Base-by-base conservation (phyloP, 768 basidiomycete species). In the Sutorius australiensis region DNA sequence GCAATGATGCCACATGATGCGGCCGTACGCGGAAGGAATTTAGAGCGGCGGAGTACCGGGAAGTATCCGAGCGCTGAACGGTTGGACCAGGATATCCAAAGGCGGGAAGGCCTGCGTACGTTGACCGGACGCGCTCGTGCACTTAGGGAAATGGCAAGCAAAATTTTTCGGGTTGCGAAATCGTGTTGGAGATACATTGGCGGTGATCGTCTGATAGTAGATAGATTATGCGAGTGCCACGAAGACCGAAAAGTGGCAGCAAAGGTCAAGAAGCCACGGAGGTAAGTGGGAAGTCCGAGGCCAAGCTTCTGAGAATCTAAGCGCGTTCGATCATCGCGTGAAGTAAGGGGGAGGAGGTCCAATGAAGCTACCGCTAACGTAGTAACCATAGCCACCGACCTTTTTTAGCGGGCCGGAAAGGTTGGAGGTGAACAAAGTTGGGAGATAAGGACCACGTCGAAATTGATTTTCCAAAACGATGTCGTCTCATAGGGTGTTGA, bases 251-350 rank as follows among this genome's bases (percentile, higher is more conserved):
- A 53, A 43, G 57, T 54, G 55, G 53, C 52, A 51, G 57, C 48
- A 53, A 55, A 56, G 48, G 54, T 57, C 46, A 32, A 62, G 69
- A 69, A 68, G 69, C 54, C 57, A 68, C 69, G 67, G 67, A 64
- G 58, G 67, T 68, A 69, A 59, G 37, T 48, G 51, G 61, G 38
- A 68, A 71, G 67, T 71, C 67, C 67, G 67, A 71, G 65, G 67
- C 17, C 40, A 64, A 40, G 34, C 65, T 64, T 68, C 61, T 62
- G 66, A 56, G 68, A 61, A 67, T 63, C 59, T 53, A 54, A 58
- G 48, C 60, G 41, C 50, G 58, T 58, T 63, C 57, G 64, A 64
- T 61, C 45, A 61, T 57, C 61, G 54, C 56, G 57, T 57, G 57
- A 63, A 67, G 53, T 41, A 37, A 57, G 49, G 44, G 41, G 41